These are phyloP conservation scores for Labyrinthula sp. DNA, from an alignment of 352 stramenopile species.

Conservation along the genomic window DNA sequence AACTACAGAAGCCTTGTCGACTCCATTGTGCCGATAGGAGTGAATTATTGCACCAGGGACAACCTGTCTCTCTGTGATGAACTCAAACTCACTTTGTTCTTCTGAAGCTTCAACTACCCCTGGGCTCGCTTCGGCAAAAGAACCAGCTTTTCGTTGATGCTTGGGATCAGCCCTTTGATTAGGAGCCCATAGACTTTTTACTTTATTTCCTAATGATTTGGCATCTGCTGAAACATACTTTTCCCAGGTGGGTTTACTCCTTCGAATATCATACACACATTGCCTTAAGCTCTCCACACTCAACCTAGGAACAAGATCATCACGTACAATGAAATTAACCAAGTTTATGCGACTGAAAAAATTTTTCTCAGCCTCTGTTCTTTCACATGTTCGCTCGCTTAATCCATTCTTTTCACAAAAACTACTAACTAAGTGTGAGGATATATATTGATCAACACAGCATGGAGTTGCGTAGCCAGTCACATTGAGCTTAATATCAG, in stretches of 20 bases:
- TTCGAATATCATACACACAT: conserved; percentile 14
- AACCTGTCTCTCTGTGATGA: conserved; percentile 7
- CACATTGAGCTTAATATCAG: conserved; percentile 7
- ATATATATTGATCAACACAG: conserved; percentile 16
- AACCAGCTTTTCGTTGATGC: neutral
- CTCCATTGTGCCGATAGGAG: conserved; percentile 7
- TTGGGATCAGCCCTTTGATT: conserved; percentile 1
- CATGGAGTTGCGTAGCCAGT: conserved; percentile 12
- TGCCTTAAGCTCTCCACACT: conserved; percentile 20
- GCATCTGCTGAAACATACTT: conserved; percentile 6
- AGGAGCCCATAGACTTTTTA: conserved; percentile 11
- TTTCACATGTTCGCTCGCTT: conserved; percentile 8
- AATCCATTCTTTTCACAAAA: conserved; percentile 10
- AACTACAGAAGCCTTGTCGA: conserved; percentile 2
- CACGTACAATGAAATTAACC: conserved; percentile 14
- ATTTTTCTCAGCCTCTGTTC: neutral
- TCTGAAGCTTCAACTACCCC: neutral
- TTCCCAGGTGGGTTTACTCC: conserved; percentile 5
- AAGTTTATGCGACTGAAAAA: conserved; percentile 4
- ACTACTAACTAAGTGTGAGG: no score
- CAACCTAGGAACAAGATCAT: conserved; percentile 19
- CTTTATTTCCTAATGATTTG: conserved; percentile 2
- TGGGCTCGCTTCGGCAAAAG: neutral
- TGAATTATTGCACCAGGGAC: conserved; percentile 10
- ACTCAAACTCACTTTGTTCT: conserved; percentile 5